Evolutionary conservation across 1,139 yeast genomes (phyloP).

Genomic region (Geotrichum restrictum): DNA sequence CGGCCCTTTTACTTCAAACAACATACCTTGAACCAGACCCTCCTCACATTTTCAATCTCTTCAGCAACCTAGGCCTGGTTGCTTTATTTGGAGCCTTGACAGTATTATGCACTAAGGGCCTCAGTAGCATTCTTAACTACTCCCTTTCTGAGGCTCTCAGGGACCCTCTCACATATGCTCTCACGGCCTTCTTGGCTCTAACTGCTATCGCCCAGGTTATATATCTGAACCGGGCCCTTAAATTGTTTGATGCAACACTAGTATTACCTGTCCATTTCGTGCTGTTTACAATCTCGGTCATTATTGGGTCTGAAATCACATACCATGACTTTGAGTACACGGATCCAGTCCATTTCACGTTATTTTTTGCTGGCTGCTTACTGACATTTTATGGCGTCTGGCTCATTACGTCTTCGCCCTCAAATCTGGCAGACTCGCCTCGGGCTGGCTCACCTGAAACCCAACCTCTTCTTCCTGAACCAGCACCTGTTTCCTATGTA

Average conservation of each 20-base stretch:
- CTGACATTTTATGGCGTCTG: constrained; percentile 45
- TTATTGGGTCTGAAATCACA: constrained; percentile 41
- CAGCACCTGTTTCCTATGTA: background rate
- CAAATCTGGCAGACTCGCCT: constrained; percentile 6
- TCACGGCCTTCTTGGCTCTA: constrained; percentile 34
- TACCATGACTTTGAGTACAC: constrained; percentile 41
- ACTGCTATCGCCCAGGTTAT: constrained; percentile 43
- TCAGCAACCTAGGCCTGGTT: constrained; percentile 38
- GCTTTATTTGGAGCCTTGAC: constrained; percentile 46
- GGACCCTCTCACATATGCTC: constrained; percentile 35
- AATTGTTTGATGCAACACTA: constrained; percentile 41
- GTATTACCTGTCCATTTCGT: constrained; percentile 49
- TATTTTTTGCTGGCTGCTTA: constrained; percentile 38
- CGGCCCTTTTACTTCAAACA: constrained; percentile 18
- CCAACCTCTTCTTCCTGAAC: constrained; percentile 2
- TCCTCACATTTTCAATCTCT: constrained; percentile 14
- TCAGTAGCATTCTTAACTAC: constrained; percentile 38
- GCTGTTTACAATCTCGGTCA: constrained; percentile 43
- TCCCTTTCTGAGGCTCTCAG: constrained; percentile 33
- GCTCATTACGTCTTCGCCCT: constrained; percentile 32
- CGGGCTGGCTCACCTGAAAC: background rate
- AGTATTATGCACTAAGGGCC: constrained; percentile 43
- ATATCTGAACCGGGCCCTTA: constrained; percentile 40
- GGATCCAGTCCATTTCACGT: constrained; percentile 25
- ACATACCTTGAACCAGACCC: background rate